These are phyloP conservation scores for Apiospora marii DNA, from an alignment of 2,329 filamentous ascomycete genomes.

Conservation along the genomic window DNA sequence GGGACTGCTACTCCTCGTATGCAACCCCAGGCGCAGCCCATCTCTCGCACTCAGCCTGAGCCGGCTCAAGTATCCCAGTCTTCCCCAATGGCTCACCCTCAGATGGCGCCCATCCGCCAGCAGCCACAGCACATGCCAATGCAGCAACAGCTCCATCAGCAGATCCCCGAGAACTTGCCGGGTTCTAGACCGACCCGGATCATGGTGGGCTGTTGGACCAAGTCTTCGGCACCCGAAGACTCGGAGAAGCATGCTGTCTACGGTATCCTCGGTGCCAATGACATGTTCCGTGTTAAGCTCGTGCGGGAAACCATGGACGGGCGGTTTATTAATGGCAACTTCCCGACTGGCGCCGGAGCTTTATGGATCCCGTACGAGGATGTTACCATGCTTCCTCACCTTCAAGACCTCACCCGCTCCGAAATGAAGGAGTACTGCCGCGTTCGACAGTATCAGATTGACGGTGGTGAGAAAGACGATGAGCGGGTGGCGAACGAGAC, in stretches of 20 bases:
- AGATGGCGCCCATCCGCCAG: background rate
- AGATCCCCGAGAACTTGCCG: constrained; percentile 45
- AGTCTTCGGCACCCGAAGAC: constrained; percentile 55
- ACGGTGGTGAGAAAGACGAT: constrained; percentile 57
- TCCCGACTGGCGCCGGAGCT: constrained; percentile 65
- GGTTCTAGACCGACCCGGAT: constrained; percentile 65
- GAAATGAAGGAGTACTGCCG: constrained; percentile 72
- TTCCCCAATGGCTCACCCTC: background rate
- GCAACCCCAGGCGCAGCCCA: constrained; percentile 13
- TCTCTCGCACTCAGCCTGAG: constrained; percentile 21
- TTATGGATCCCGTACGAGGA: constrained; percentile 71
- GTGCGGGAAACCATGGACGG: constrained; percentile 68
- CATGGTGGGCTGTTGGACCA: constrained; percentile 66
- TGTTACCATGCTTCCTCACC: constrained; percentile 64
- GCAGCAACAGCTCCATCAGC: constrained; percentile 25
- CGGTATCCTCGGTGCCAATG: constrained; percentile 67
- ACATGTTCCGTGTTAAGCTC: constrained; percentile 71
- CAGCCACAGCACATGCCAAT: constrained; percentile 12
- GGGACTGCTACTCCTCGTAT: background rate
- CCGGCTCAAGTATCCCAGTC: constrained; percentile 22
- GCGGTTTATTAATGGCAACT: constrained; percentile 65
- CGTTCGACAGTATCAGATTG: constrained; percentile 65
- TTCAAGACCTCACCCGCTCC: constrained; percentile 56
- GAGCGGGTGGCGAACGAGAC: constrained; percentile 59
- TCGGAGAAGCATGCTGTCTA: constrained; percentile 68